phyloP scores from a whole-genome alignment of 2,329 filamentous ascomycete species.

The Aspergillus viridinutans region DNA sequence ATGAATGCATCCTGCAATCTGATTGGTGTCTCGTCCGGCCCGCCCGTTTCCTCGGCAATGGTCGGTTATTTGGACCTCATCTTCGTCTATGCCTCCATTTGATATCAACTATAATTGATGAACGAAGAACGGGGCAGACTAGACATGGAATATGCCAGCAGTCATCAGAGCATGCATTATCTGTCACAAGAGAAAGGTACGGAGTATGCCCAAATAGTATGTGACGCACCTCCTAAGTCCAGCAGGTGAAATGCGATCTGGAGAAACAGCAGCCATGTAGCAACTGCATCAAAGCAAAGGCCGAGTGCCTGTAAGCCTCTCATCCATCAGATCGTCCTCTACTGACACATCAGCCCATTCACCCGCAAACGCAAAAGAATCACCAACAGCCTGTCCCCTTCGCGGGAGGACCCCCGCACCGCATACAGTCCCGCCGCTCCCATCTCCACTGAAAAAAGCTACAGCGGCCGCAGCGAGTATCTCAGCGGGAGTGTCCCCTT shows the following conservation, averaged over 20 bases:
- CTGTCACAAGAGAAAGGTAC: conserved; percentile 41
- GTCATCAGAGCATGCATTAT: conserved; percentile 33
- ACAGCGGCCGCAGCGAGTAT: conserved; percentile 23
- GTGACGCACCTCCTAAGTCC: conserved; percentile 10
- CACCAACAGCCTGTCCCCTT: conserved; percentile 29
- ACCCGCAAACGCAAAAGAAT: conserved; percentile 32
- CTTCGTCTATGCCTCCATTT: too few relatives aligned
- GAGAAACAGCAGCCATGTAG: conserved; percentile 24
- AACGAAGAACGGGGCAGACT: not conserved
- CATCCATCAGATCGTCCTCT: not conserved
- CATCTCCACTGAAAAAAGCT: conserved; percentile 22
- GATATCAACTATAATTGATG: not conserved
- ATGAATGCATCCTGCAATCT: not conserved
- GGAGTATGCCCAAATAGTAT: conserved; percentile 20
- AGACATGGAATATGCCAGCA: not conserved
- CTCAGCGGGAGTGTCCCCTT: conserved; percentile 23
- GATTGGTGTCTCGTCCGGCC: not conserved
- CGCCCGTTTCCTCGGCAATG: not conserved
- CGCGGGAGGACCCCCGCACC: conserved; percentile 23
- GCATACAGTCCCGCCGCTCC: conserved; percentile 15
- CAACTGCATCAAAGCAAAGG: conserved; percentile 21
- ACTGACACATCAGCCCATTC: conserved; percentile 18
- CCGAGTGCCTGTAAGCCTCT: conserved; percentile 21
- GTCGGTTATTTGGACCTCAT: not conserved
- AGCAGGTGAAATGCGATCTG: conserved; percentile 23